phyloP scores from a whole-genome alignment of 352 stramenopile genomes.

The Globisporangium paroecandrum region DNA sequence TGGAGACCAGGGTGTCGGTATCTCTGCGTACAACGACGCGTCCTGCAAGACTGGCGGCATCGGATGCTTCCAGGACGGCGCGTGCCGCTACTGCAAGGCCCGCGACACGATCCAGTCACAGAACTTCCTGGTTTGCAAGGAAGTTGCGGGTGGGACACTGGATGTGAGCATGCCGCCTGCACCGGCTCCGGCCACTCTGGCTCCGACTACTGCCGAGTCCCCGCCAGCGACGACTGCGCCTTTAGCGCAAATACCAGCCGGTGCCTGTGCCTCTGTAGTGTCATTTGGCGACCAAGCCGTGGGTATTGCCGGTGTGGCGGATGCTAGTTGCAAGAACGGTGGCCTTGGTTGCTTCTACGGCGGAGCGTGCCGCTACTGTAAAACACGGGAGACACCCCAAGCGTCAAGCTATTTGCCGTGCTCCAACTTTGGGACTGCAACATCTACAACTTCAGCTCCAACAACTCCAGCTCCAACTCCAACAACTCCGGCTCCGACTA shows the following conservation, averaged over 20 bases:
- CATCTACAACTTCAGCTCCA: neutral
- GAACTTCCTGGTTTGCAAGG: slow-evolving; percentile 2
- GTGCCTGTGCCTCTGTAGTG: neutral
- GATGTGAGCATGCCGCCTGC: too few species aligned
- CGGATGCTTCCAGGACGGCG: slow-evolving; percentile 14
- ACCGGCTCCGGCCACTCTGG: neutral
- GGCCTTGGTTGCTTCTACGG: neutral
- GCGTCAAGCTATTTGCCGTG: slow-evolving; percentile 14
- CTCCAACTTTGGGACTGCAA: neutral
- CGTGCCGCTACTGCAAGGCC: slow-evolving; percentile 28
- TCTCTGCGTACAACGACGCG: slow-evolving; percentile 11
- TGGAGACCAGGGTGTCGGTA: slow-evolving; percentile 12
- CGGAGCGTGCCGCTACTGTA: slow-evolving; percentile 20
- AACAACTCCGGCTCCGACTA: too few species aligned
- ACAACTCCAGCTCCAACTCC: too few species aligned
- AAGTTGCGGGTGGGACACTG: too few species aligned
- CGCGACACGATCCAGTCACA: slow-evolving; percentile 15
- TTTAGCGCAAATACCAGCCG: neutral
- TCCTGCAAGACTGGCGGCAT: slow-evolving; percentile 20
- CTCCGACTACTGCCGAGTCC: neutral
- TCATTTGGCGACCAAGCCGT: neutral
- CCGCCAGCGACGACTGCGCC: neutral
- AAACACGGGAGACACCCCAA: slow-evolving; percentile 10
- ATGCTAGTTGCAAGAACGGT: neutral
- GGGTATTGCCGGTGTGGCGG: neutral